Base-by-base conservation (phyloP, 2,329 filamentous ascomycete genomes). In the Cercospora sesami region DNA sequence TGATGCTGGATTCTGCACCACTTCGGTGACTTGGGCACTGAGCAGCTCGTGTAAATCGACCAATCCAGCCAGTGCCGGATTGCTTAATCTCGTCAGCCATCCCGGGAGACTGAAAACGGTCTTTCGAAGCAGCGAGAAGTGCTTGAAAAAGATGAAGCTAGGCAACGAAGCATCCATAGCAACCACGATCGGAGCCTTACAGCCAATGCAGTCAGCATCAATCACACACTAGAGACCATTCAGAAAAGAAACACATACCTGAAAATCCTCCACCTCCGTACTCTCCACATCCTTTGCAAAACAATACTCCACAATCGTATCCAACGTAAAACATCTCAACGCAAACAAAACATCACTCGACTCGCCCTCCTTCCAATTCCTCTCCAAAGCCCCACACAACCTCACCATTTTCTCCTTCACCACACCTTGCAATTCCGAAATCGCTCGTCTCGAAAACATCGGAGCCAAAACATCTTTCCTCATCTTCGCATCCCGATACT, bases 391-490 rank as follows among this genome's bases (percentile, higher is more conserved):
- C 16, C 18, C 26, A 39, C 68, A 70, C 18, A 72, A 60, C 14
- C 68, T 42, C 8, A 62, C 51, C 31, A 77, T 75, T 30, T 81
- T 81, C 21, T 78, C 75, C 36, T 75, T 70, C n/a, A 81, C 70
- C 1, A 83, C 71, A 8, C 68, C 69, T 63, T 83, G 78, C 45
- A 80, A 72, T 3, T 76, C 72, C 18, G 75, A 71, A 31, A 82
- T 80, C 1, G 79, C 78, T 31, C 77, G 71, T 2, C 77, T 76
- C 12, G 82, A 83, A 70, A 84, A 83, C 9, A 81, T 73, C 1
- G 78, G 79, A 14, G 28, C 62, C 9, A 84, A 73, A 2, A 83
- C 78, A 70, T 81, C 78, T 64, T 81, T 82, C 23, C 82, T 76
- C 30, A 77, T 73, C 68, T 81, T 83, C 36, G 78, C 76, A 64